Percentiles rank a stretch among this genome's conserved stretches.
Conservation (phyloP, 106 monocot genomes). For the Dendrobium nobile region DNA sequence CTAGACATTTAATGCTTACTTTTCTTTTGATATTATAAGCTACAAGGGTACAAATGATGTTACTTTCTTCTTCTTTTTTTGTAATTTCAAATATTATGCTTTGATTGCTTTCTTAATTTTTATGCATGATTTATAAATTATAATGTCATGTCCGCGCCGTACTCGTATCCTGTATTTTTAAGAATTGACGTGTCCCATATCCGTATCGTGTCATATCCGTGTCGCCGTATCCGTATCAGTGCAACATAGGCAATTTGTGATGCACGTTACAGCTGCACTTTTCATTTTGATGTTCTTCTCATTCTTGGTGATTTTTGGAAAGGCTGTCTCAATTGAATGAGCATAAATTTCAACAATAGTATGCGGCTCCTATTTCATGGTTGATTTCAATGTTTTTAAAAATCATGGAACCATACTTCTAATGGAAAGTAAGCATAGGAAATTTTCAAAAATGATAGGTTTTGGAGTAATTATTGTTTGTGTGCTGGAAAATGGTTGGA, state of each 20-base stretch:
- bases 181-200: too few species aligned
- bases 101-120: too few species aligned
- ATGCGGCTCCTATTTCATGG: not conserved
- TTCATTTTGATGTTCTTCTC: not conserved
- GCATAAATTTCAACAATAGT: not conserved
- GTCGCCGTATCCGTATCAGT: too few species aligned
- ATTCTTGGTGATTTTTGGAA: not conserved
- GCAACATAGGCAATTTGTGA: not conserved
- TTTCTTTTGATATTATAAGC: too few species aligned
- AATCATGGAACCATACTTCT: not conserved
- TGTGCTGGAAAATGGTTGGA: not conserved
- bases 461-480: not conserved
- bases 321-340: not conserved
- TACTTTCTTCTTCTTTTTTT: too few species aligned
- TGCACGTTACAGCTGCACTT: not conserved
- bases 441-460: not conserved
- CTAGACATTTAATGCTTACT: too few species aligned
- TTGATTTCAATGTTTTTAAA: not conserved
- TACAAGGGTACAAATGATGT: too few species aligned
- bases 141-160: too few species aligned
- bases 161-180: too few species aligned
- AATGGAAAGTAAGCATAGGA: not conserved
- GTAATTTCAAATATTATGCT: too few species aligned
- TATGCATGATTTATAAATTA: too few species aligned
- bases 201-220: too few species aligned